Conservation (phyloP, 768 basidiomycete species). For the Trametes elegans region DNA sequence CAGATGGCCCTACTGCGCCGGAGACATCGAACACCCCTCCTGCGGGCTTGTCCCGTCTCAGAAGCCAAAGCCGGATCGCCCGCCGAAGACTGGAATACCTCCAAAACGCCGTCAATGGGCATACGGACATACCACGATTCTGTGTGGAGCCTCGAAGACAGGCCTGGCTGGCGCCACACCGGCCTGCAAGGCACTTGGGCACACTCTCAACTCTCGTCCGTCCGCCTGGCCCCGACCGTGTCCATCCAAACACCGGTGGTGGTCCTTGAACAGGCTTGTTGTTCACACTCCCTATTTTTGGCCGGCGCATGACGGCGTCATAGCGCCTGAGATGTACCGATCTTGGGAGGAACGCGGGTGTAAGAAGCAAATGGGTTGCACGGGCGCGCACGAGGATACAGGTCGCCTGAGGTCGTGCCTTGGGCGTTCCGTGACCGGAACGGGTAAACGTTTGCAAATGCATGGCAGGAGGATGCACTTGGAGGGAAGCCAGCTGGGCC, state of each 20-base stretch:
- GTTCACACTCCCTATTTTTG: constrained; percentile 11
- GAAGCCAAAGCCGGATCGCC: too few species aligned
- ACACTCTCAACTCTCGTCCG: constrained; percentile 3
- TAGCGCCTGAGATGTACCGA: not conserved
- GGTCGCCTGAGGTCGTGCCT: not conserved
- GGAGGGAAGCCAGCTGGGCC: too few species aligned
- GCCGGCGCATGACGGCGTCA: constrained; percentile 1
- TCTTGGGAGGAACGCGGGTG: not conserved
- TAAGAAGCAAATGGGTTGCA: not conserved
- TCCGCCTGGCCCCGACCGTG: not conserved
- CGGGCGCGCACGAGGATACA: not conserved
- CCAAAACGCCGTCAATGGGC: constrained; percentile 7
- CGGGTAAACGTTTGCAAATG: too few species aligned
- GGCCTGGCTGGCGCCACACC: constrained; percentile 1
- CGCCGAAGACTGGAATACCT: constrained; percentile 4
- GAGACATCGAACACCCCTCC: too few species aligned
- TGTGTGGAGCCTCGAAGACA: constrained; percentile 2
- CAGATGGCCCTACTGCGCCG: not conserved
- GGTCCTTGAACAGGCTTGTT: not conserved
- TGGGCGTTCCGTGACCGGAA: not conserved
- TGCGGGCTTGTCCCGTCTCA: too few species aligned
- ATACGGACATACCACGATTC: constrained; percentile 4
- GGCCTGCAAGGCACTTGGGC: constrained; percentile 12
- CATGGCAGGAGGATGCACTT: not conserved
- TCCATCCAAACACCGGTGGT: constrained; percentile 15